phyloP scores from a whole-genome alignment of 2,329 filamentous ascomycete genomes.

The Coniochaeta prunicola region DNA sequence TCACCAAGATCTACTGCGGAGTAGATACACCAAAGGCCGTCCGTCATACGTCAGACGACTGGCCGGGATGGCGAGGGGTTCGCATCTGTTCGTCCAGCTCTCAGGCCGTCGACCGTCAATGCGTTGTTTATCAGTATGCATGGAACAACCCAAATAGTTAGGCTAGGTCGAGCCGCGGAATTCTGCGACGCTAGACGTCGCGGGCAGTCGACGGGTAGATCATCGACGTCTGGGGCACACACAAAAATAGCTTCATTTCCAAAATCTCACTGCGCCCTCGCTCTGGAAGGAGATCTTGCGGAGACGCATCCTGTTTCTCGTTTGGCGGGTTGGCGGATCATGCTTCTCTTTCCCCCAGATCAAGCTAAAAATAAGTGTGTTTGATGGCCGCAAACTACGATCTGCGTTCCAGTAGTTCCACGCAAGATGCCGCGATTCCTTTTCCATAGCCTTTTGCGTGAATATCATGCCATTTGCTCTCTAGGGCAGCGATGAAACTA shows the following conservation, averaged over 20 bases:
- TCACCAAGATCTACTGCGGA: no score
- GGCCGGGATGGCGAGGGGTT: background rate
- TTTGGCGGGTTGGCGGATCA: background rate
- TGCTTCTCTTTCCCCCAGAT: background rate
- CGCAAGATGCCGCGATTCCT: background rate
- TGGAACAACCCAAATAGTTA: background rate
- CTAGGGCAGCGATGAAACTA: background rate
- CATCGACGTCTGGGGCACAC: conserved; percentile 1
- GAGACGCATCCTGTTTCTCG: background rate
- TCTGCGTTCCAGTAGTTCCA: background rate
- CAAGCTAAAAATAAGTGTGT: background rate
- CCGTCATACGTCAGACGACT: background rate
- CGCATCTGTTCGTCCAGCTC: background rate
- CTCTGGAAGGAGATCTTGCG: background rate
- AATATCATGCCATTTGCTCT: background rate
- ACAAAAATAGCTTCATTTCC: background rate
- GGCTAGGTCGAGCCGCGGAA: no score
- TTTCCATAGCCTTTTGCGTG: background rate
- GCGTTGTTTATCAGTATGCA: background rate
- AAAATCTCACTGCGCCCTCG: background rate
- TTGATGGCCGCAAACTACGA: background rate
- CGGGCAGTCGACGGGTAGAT: background rate
- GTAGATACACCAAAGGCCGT: no score
- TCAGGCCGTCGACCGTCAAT: background rate
- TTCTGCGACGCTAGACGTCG: background rate